Conservation (phyloP, 768 basidiomycete species). For the Kwoniella heveanensis region DNA sequence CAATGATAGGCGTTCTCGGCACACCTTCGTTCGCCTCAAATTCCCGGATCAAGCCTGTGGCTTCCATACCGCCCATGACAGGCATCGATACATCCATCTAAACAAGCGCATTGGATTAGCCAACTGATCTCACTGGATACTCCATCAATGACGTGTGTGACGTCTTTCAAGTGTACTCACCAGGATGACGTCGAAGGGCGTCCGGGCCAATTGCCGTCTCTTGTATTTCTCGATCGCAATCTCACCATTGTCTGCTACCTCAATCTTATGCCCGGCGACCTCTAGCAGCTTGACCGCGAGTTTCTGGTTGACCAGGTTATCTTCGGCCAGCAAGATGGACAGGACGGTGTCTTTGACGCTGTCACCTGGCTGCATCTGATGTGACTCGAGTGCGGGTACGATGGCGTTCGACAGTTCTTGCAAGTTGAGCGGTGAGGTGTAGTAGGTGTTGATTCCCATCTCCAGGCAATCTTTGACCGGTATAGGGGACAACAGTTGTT, state of each 20-base stretch:
- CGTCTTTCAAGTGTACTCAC: constrained; percentile 64
- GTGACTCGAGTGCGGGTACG: constrained; percentile 90
- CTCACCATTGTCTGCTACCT: constrained; percentile 96
- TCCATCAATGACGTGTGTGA: too few relatives aligned
- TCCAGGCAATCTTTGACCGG: constrained; percentile 94
- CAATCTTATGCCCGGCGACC: constrained; percentile 90
- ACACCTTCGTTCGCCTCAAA: constrained; percentile 76
- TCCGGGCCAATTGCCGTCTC: constrained; percentile 61
- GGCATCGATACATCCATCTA: constrained; percentile 89
- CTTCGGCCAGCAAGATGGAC: constrained; percentile 94
- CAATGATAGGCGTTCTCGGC: constrained; percentile 84
- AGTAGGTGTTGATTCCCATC: constrained; percentile 92
- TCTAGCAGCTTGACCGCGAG: constrained; percentile 94
- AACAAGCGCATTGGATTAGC: neutral
- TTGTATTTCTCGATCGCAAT: constrained; percentile 79
- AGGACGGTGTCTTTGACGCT: constrained; percentile 82
- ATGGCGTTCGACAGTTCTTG: constrained; percentile 90
- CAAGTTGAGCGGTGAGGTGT: constrained; percentile 83
- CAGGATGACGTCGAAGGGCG: constrained; percentile 87
- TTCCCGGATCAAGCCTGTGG: constrained; percentile 84
- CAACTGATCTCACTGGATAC: neutral
- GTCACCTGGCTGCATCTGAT: constrained; percentile 84
- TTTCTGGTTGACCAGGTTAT: constrained; percentile 76
- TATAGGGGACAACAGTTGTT: constrained; percentile 54
- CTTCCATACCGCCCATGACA: constrained; percentile 94